phyloP scores from a whole-genome alignment of 306 rosid genomes.

The Herpetospermum pedunculosum region DNA sequence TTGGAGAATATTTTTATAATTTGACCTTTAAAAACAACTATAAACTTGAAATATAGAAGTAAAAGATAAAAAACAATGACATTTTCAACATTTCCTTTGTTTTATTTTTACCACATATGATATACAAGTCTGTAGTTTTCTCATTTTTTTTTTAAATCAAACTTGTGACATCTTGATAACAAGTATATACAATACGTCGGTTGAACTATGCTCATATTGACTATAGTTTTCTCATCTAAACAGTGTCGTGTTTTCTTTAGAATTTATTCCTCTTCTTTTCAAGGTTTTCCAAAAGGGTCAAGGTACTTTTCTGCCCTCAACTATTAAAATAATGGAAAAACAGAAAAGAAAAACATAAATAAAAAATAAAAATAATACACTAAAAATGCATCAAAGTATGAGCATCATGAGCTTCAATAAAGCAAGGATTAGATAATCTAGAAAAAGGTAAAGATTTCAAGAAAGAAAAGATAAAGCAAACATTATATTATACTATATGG shows the following conservation, averaged over 20 bases:
- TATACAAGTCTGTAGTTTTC: no score
- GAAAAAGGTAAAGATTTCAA: not conserved
- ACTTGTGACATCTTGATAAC: no score
- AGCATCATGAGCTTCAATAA: slow-evolving; percentile 27
- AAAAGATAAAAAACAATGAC: no score
- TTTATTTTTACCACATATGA: no score
- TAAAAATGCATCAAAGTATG: slow-evolving; percentile 34
- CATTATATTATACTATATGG: not conserved
- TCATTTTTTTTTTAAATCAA: no score
- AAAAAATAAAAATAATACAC: not conserved
- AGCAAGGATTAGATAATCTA: not conserved
- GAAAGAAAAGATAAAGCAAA: not conserved
- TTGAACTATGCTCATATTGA: no score
- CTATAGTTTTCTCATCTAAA: not conserved
- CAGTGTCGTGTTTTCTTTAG: not conserved
- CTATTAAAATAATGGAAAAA: not conserved
- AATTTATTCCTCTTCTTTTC: not conserved
- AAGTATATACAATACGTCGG: no score
- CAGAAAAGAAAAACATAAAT: not conserved
- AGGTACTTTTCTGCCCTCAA: not conserved
- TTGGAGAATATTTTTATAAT: no score
- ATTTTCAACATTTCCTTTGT: no score
- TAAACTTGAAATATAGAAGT: no score
- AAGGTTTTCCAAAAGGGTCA: not conserved
- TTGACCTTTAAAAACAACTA: no score